Conservation (phyloP, 2,329 filamentous ascomycete species). For the Sporothrix brunneoviolacea region DNA sequence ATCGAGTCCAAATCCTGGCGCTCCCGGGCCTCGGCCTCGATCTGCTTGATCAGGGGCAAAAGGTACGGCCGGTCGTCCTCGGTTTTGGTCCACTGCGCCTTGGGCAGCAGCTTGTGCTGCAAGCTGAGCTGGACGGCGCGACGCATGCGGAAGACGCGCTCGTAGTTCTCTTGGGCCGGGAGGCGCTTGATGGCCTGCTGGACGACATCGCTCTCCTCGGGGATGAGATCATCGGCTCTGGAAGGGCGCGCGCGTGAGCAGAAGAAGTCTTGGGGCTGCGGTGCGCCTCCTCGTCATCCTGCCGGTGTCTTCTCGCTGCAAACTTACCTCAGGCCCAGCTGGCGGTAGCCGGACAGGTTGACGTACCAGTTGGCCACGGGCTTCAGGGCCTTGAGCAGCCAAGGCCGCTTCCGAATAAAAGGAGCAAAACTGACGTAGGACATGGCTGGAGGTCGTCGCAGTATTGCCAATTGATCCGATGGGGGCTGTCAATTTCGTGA, state of each 20-base stretch:
- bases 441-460: not conserved
- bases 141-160: conserved; percentile 95
- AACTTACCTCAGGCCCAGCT: conserved; percentile 20
- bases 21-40: conserved; percentile 43
- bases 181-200: conserved; percentile 87
- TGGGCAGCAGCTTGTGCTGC: conserved; percentile 58
- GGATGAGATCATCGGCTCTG: conserved; percentile 90
- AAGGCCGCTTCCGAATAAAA: conserved; percentile 76
- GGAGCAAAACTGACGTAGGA: conserved; percentile 14
- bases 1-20: conserved; percentile 46
- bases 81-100: conserved; percentile 53
- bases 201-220: conserved; percentile 84
- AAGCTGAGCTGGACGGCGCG: conserved; percentile 76
- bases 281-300: too few relatives aligned
- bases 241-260: too few relatives aligned
- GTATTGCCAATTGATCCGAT: not conserved
- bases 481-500: too few relatives aligned
- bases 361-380: conserved; percentile 84
- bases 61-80: conserved; percentile 53
- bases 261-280: too few relatives aligned
- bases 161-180: conserved; percentile 82
- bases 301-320: too few relatives aligned
- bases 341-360: conserved; percentile 58
- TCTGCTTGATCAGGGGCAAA: conserved; percentile 43
- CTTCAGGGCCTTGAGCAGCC: conserved; percentile 71